Evolutionary conservation across 2,329 filamentous ascomycete genomes (phyloP).

Genomic region (Ascochyta fabae): DNA sequence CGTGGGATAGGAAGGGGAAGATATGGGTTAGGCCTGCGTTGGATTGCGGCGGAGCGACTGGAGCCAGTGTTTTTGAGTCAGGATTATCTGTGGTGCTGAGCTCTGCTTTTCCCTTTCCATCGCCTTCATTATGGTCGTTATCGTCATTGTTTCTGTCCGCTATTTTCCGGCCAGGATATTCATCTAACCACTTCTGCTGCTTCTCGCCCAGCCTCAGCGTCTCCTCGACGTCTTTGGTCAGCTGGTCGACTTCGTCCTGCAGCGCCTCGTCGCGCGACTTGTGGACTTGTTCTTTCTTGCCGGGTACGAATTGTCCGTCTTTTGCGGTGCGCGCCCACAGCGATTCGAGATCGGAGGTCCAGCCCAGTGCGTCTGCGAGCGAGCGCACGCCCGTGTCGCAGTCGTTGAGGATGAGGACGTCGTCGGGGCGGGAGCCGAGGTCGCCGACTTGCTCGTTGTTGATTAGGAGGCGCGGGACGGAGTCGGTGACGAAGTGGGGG

Average conservation of each 20-base stretch:
- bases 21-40: conserved; percentile 28
- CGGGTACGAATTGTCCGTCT: conserved; percentile 45
- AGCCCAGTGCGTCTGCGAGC: conserved; percentile 81
- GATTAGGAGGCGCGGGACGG: conserved; percentile 79
- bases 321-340: conserved; percentile 72
- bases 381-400: conserved; percentile 83
- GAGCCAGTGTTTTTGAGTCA: background rate
- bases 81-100: background rate
- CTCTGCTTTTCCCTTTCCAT: conserved; percentile 12
- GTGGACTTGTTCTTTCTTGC: conserved; percentile 47
- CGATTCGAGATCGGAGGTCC: conserved; percentile 80
- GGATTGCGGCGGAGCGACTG: background rate
- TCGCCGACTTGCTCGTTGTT: conserved; percentile 85
- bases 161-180: conserved; percentile 40
- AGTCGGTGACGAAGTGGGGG: conserved; percentile 67
- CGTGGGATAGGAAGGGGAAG: conserved; percentile 1
- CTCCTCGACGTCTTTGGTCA: conserved; percentile 65
- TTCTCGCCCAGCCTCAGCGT: conserved; percentile 50
- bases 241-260: conserved; percentile 63
- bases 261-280: conserved; percentile 62
- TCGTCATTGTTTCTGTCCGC: conserved; percentile 16
- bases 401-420: conserved; percentile 81
- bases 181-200: conserved; percentile 45
- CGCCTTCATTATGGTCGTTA: too few species aligned
- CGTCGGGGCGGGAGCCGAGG: conserved; percentile 77